Evolutionary conservation across 192 early-diverging fungal genomes (phyloP).

Genomic region (Backusella tarrabulga): DNA sequence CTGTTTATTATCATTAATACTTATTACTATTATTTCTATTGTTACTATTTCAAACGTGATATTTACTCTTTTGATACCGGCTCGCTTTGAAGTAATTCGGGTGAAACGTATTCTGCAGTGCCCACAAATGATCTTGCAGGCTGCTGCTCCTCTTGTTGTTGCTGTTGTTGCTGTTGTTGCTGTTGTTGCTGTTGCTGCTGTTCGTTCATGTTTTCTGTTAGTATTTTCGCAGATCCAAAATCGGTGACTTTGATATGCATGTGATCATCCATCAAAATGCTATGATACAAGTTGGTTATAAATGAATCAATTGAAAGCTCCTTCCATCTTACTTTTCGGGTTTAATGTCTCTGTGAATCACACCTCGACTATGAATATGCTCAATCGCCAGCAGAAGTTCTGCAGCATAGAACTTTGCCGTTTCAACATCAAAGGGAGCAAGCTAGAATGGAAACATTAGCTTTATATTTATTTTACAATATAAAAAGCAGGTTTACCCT

Average conservation of each 20-base stretch:
- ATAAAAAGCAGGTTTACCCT: constrained; percentile 38
- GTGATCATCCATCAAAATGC: constrained; percentile 80
- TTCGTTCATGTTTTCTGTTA: constrained; percentile 31
- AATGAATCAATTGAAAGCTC: not conserved
- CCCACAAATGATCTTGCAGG: constrained; percentile 91
- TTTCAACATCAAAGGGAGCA: constrained; percentile 70
- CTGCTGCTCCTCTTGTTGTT: not conserved
- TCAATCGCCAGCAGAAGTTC: constrained; percentile 86
- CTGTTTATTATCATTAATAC: constrained; percentile 22
- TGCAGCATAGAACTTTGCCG: constrained; percentile 81
- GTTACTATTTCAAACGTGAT: not conserved
- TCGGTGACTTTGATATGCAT: constrained; percentile 96
- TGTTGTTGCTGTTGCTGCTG: not conserved
- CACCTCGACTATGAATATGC: constrained; percentile 81
- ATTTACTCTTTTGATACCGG: constrained; percentile 69
- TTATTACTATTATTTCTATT: not conserved
- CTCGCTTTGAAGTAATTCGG: constrained; percentile 91
- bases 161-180: not conserved
- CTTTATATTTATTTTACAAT: no score
- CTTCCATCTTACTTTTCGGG: constrained; percentile 76
- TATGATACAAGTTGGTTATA: constrained; percentile 29
- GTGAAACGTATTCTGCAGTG: constrained; percentile 98
- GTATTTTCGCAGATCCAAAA: constrained; percentile 92
- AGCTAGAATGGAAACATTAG: constrained; percentile 43
- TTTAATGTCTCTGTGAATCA: constrained; percentile 94